A percentile compares a stretch with the other conserved stretches of the same genome.
Conservation (phyloP, 208 protist genomes). For the Naegleria lovaniensis region DNA sequence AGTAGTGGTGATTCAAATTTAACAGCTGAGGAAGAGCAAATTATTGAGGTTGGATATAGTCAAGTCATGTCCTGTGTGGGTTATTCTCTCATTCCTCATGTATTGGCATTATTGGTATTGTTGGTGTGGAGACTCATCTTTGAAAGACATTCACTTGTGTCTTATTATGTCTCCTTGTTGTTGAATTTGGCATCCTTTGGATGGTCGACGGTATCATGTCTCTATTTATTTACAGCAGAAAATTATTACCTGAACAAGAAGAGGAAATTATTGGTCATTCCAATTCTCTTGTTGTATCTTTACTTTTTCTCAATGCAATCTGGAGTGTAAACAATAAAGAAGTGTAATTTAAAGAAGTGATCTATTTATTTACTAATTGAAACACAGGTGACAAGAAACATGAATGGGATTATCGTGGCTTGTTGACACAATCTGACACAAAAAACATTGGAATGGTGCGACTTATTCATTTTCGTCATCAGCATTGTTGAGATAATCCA, state of each 20-base stretch:
- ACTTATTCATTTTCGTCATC: neutral
- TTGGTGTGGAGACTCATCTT: neutral
- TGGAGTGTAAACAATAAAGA: neutral
- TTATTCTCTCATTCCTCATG: slow-evolving; percentile 2
- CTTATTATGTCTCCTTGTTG: neutral
- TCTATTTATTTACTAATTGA: too few species aligned
- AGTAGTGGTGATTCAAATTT: neutral
- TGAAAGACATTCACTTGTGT: neutral
- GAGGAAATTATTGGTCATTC: neutral
- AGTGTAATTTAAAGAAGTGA: too few species aligned
- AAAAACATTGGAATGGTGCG: too few species aligned
- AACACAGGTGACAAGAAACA: too few species aligned
- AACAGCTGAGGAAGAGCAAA: neutral
- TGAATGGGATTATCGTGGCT: too few species aligned
- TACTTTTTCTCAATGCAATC: neutral
- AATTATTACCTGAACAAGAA: neutral
- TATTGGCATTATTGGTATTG: neutral
- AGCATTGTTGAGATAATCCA: neutral
- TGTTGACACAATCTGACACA: too few species aligned
- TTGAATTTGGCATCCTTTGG: neutral
- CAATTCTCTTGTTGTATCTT: neutral
- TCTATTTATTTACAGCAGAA: neutral
- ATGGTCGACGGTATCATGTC: neutral
- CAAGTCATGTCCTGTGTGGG: neutral
- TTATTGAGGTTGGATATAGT: neutral